These are phyloP conservation scores for Dothideomycetidae sp. DNA, from an alignment of 2,329 filamentous ascomycete species.

Conservation along the genomic window DNA sequence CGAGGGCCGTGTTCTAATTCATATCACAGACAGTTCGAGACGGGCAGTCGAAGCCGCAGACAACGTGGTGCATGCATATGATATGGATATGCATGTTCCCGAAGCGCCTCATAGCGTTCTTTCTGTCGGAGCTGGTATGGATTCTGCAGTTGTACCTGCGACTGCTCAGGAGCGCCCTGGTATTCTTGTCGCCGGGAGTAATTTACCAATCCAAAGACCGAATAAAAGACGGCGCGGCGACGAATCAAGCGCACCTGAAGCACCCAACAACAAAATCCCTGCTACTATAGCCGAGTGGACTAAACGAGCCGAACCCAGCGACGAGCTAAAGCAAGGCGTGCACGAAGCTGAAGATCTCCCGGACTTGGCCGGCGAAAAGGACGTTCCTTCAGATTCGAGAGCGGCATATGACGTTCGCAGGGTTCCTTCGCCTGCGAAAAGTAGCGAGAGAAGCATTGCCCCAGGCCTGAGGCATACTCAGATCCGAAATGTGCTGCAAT, in stretches of 20 bases:
- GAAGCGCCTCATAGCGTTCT: constrained; percentile 35
- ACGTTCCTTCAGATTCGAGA: background rate
- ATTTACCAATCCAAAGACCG: constrained; percentile 26
- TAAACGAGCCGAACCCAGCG: constrained; percentile 14
- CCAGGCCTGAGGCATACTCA: constrained; percentile 35
- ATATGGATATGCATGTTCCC: constrained; percentile 62
- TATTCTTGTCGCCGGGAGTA: constrained; percentile 30
- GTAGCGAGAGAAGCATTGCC: constrained; percentile 25
- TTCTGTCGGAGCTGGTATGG: constrained; percentile 14
- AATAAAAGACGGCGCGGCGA: constrained; percentile 32
- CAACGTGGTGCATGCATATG: constrained; percentile 62
- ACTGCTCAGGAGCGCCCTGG: constrained; percentile 26
- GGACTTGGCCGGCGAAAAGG: background rate
- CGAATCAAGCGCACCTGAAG: constrained; percentile 15
- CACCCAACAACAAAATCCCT: constrained; percentile 16
- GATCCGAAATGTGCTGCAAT: constrained; percentile 35
- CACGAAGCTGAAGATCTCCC: constrained; percentile 18
- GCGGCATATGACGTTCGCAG: constrained; percentile 4
- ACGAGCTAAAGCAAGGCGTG: constrained; percentile 17
- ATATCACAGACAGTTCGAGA: constrained; percentile 48
- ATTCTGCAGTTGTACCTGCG: background rate
- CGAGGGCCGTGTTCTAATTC: constrained; percentile 9
- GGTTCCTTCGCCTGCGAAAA: constrained; percentile 7
- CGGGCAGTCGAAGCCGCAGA: constrained; percentile 60
- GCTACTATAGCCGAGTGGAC: constrained; percentile 13